Evolutionary conservation across 2,329 filamentous ascomycete species (phyloP).

Genomic region (Chrysoporthe deuterocubensis): DNA sequence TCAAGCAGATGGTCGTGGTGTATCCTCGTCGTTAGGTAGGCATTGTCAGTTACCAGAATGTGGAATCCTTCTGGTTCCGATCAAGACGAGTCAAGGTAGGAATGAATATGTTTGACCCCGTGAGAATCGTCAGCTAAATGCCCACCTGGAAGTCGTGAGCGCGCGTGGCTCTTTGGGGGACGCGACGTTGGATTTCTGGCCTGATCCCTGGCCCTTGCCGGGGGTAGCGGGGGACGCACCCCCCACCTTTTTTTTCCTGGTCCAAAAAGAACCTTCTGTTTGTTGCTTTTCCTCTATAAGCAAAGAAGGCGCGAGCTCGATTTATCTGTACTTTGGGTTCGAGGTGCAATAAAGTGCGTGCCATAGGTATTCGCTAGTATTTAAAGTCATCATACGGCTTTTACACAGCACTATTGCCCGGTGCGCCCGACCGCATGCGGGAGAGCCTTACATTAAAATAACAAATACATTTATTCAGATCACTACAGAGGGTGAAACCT

Average conservation of each 20-base stretch:
- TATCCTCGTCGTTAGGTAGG: slow-evolving; percentile 4
- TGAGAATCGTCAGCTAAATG: neutral
- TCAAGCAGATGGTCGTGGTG: neutral
- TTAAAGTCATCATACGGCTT: too few species aligned
- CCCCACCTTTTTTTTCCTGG: neutral
- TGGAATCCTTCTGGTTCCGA: neutral
- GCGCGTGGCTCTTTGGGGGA: slow-evolving; percentile 10
- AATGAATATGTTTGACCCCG: neutral
- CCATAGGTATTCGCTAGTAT: too few species aligned
- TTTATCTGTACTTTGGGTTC: too few species aligned
- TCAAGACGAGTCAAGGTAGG: neutral
- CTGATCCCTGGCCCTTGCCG: neutral
- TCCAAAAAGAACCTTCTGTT: too few species aligned
- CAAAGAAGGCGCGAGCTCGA: too few species aligned
- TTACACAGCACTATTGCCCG: too few species aligned
- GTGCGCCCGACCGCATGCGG: too few species aligned
- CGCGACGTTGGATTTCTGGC: slow-evolving; percentile 7
- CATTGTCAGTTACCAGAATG: neutral
- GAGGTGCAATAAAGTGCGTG: too few species aligned
- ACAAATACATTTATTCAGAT: neutral
- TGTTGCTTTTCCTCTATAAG: too few species aligned
- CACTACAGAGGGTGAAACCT: too few species aligned
- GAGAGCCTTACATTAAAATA: too few species aligned
- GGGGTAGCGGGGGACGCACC: neutral
- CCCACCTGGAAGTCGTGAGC: neutral